Evolutionary conservation across 768 basidiomycete genomes (phyloP), one percentile per base, ranked within the genome.

Genomic region (Sutorius australiensis): DNA sequence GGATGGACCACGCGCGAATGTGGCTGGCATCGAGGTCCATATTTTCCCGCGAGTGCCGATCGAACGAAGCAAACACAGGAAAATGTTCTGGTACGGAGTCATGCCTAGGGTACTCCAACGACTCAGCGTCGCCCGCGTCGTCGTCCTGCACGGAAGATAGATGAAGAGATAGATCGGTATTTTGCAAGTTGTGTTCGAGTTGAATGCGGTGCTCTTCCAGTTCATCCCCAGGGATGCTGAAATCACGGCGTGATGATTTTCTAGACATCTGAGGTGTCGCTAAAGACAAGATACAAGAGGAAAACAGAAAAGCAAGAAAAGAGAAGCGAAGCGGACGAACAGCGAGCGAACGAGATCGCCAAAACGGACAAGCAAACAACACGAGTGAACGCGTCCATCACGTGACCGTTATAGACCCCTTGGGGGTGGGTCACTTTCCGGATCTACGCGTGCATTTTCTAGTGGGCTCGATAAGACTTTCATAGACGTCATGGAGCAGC

Each of bases 151-250:
- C 69, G 12, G 83, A 81, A 19, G 87, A 86, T 56, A 88, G 76
- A 59, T 83, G 84, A 48, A 89, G 77, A 51, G 87, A 86, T 57
- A 87, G 67, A 61, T 88, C 84, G 16, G 84, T 85, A 67, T 83
- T 76, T 62, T 86, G 83, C 52, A 92, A 78, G 62, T 88, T 86
- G 64, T 84, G 76, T 70, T 92, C 90, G 46, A 92, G 86, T 65
- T 81, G 81, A 47, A 89, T 86, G 55, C 90, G 83, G 65, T 84
- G 68, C 31, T 84, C 77, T 68, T 92, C 90, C 61, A 85, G 82
- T 71, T 83, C 80, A 66, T 92, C 89, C 53, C 83, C 84, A 8
- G 62, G 76, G 49, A 91, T 91, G 72, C 76, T 78, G 56, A 78
- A 69, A 50, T 80, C 79, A 34, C 73, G 58, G 42, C 46, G 65